A percentile compares a stretch with the other conserved stretches of the same genome.
These are phyloP conservation scores for Nannizziopsis arthrosporioides DNA, from an alignment of 2,329 filamentous ascomycete genomes.

Conservation along the genomic window DNA sequence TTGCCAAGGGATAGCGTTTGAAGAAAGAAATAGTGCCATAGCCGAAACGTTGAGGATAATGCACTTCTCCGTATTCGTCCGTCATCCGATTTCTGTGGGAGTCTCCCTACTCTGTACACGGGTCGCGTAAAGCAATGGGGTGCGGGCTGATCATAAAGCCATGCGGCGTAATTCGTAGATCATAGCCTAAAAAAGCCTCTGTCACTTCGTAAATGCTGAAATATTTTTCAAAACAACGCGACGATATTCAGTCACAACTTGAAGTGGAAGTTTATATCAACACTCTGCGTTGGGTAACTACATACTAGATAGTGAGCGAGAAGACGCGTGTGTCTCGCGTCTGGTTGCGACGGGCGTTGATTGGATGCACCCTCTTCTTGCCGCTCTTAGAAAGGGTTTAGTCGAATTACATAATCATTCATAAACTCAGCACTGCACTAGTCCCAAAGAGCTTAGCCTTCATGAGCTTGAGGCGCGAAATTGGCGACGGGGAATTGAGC, in stretches of 20 bases:
- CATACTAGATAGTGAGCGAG: background rate
- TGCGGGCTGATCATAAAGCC: too few relatives aligned
- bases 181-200: too few relatives aligned
- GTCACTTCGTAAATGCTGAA: too few relatives aligned
- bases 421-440: background rate
- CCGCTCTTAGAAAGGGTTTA: background rate
- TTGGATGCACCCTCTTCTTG: background rate
- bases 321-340: constrained; percentile 2
- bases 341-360: background rate
- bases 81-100: too few relatives aligned
- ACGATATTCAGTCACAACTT: too few relatives aligned
- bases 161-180: too few relatives aligned
- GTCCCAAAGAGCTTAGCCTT: constrained; percentile 2
- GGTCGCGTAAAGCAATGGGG: too few relatives aligned
- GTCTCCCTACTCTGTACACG: too few relatives aligned
- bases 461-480: constrained; percentile 8
- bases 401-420: background rate
- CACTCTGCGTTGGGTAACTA: too few relatives aligned
- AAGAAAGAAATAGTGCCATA: constrained; percentile 10
- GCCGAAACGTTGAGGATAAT: background rate
- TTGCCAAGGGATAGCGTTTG: background rate
- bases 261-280: too few relatives aligned
- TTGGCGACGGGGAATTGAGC: background rate
- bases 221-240: too few relatives aligned
- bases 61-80: too few relatives aligned